Conservation (phyloP, 2,329 filamentous ascomycete genomes). For the Xylaria sp. region DNA sequence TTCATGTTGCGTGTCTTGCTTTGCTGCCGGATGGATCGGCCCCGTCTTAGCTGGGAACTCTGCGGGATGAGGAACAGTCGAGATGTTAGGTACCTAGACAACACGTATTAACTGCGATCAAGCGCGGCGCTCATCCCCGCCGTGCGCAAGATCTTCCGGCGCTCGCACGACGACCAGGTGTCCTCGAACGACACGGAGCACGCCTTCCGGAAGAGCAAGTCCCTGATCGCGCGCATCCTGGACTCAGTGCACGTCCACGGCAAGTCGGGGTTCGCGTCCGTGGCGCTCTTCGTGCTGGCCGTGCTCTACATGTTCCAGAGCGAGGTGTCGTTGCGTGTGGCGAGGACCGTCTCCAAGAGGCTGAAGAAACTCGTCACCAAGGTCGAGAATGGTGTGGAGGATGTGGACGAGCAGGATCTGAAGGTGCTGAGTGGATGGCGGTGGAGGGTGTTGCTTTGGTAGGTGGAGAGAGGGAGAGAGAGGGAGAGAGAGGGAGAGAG, state of each 20-base stretch:
- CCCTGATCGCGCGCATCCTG: constrained; percentile 56
- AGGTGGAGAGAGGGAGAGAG: not conserved
- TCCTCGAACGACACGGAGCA: constrained; percentile 61
- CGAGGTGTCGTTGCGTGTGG: constrained; percentile 62
- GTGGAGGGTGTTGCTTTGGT: constrained; percentile 60
- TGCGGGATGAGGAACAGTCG: not conserved
- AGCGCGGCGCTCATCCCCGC: constrained; percentile 49
- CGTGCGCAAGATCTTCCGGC: constrained; percentile 58
- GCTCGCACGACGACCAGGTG: constrained; percentile 38
- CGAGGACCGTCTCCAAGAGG: constrained; percentile 56
- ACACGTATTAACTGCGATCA: constrained; percentile 8
- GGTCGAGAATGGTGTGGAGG: constrained; percentile 54
- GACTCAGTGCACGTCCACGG: constrained; percentile 49
- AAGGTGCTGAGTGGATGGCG: constrained; percentile 59
- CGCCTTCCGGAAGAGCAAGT: constrained; percentile 58
- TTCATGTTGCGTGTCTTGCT: too few species aligned
- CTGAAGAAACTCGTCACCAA: constrained; percentile 54
- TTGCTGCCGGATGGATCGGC: too few species aligned
- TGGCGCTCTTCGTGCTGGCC: constrained; percentile 61
- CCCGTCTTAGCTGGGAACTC: not conserved
- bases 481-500: too few species aligned
- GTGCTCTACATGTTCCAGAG: constrained; percentile 64
- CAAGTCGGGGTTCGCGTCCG: constrained; percentile 52
- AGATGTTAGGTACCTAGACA: not conserved
- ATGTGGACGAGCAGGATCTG: constrained; percentile 55